Conservation (phyloP, 2,329 filamentous ascomycete species). For the Penicillium sp. region DNA sequence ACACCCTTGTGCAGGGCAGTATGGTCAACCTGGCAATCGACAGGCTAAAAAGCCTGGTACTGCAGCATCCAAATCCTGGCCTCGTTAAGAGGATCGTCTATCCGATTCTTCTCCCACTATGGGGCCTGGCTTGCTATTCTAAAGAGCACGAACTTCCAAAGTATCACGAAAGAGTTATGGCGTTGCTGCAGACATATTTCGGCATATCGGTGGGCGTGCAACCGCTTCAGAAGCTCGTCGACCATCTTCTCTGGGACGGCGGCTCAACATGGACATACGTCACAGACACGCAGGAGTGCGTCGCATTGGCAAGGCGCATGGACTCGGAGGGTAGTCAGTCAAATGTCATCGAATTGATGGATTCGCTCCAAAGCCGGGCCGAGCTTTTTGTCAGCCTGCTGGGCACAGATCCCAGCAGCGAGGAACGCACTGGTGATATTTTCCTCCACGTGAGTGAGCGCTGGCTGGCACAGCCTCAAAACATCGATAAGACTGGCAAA, state of each 20-base stretch:
- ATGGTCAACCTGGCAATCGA: conserved; percentile 32
- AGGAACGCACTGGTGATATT: conserved; percentile 40
- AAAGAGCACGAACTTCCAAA: conserved; percentile 24
- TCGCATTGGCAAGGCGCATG: conserved; percentile 29
- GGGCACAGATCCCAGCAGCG: conserved; percentile 37
- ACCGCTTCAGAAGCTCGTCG: conserved; percentile 38
- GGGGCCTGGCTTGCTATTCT: conserved; percentile 40
- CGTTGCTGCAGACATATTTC: conserved; percentile 39
- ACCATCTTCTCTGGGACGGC: conserved; percentile 42
- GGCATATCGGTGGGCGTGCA: conserved; percentile 36
- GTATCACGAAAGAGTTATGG: conserved; percentile 30
- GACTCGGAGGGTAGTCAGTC: conserved; percentile 10
- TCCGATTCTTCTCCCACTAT: conserved; percentile 40
- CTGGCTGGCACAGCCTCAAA: conserved; percentile 37
- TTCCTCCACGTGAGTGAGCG: conserved; percentile 41
- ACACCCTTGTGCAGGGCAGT: conserved; percentile 24
- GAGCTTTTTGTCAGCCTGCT: conserved; percentile 38
- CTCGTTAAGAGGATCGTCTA: conserved; percentile 41
- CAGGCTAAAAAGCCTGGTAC: conserved; percentile 34
- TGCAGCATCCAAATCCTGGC: conserved; percentile 43
- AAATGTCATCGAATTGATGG: conserved; percentile 33
- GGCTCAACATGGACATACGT: conserved; percentile 37
- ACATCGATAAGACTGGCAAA: conserved; percentile 3
- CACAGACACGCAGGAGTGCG: conserved; percentile 17
- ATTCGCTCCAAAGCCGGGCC: conserved; percentile 35